These are phyloP conservation scores for Arthrocladium fulminans DNA, from an alignment of 2,329 filamentous ascomycete species.

Conservation along the genomic window DNA sequence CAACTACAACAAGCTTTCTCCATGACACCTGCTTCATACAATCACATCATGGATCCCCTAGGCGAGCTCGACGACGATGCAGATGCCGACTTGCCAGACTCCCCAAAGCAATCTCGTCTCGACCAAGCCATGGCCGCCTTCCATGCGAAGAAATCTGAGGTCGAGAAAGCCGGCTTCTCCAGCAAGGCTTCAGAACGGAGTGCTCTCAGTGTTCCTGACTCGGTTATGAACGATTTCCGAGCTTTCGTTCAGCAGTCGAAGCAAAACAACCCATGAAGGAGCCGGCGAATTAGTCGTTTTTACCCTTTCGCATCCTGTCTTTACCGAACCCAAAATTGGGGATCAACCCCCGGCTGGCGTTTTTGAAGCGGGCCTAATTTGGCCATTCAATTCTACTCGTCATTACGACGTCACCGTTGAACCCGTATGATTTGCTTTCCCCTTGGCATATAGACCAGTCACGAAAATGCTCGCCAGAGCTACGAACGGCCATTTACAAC, in stretches of 20 bases:
- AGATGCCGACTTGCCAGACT: constrained; percentile 14
- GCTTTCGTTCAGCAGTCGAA: constrained; percentile 67
- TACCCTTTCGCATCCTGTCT: constrained; percentile 4
- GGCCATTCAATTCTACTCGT: neutral
- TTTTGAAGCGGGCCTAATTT: constrained; percentile 5
- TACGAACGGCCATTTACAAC: constrained; percentile 4
- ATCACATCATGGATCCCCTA: constrained; percentile 67
- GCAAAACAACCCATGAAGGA: constrained; percentile 36
- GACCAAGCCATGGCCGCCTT: constrained; percentile 67
- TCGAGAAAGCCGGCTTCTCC: constrained; percentile 41
- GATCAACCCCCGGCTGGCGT: neutral
- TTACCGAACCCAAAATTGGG: constrained; percentile 1
- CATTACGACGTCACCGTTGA: neutral
- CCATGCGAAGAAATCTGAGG: constrained; percentile 58
- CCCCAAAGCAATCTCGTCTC: constrained; percentile 31
- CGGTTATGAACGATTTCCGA: constrained; percentile 87
- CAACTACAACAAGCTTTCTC: constrained; percentile 81
- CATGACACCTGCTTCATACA: constrained; percentile 79
- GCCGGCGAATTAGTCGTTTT: constrained; percentile 19
- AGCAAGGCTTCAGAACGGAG: constrained; percentile 86
- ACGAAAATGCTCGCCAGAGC: constrained; percentile 6
- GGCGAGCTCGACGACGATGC: constrained; percentile 51
- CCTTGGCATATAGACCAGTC: neutral
- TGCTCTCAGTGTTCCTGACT: constrained; percentile 78
- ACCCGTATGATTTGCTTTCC: neutral